Evolutionary conservation across 768 basidiomycete species (phyloP), one percentile per base, ranked within the genome.

Genomic region (Lactarius sp.): DNA sequence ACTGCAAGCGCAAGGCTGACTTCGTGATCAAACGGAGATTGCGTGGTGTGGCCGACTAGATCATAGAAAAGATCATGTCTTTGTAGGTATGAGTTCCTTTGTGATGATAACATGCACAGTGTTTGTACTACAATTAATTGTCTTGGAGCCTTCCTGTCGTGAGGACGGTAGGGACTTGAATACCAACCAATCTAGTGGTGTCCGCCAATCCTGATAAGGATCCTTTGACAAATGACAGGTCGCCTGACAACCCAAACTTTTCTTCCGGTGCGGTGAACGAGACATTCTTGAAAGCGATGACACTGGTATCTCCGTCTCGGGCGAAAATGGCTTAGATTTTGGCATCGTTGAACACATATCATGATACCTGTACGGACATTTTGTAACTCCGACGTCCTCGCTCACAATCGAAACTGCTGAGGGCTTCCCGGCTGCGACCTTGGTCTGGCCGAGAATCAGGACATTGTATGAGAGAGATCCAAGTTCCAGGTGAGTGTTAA

Each of bases 281-380:
- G 64, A 52, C 13, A 9, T 56, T 18, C 51, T 16, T 46, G 84
- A 86, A 64, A 84, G 83, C 56, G 74, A 85, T 49, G 83, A 81
- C 0, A 71, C 85, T 10, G 67, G 70, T 0, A 71, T 87, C 4
- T 71, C 74, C 4, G 68, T 69, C 57, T 57, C 51, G 7, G 46
- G 37, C 5, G 67, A 69, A 22, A 79, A 78, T 1, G 71, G 74
- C 5, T 70, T 82, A 14, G 79, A 87, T 68, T 81, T 86, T 53
- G 83, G 77, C 2, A 73, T 85, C 39, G 69, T 86, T 4, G 79
- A 81, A n/a, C 69, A 72, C 4, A 61, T 61, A 0, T n/a, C n/a
- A n/a, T n/a, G n/a, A n/a, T 70, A 69, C 18, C 77, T 76, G 1
- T 49, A 60, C 8, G 52, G 36, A 16, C 71, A 69, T 2, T 61